Evolutionary conservation across 352 stramenopile genomes (phyloP).

Genomic region (Globisporangium uncinulatum): DNA sequence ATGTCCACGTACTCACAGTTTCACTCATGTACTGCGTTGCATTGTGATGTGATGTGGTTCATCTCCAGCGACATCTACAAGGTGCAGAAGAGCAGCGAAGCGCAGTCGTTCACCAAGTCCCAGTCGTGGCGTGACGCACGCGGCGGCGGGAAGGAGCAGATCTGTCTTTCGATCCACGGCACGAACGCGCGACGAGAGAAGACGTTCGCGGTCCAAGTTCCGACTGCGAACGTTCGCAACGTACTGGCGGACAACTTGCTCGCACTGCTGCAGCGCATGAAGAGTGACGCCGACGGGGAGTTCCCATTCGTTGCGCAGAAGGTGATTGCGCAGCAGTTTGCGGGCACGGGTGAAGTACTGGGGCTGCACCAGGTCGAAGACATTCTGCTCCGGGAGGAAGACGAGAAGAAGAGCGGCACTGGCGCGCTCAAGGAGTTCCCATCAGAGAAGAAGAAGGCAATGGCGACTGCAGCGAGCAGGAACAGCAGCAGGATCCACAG

Average conservation of each 20-base stretch:
- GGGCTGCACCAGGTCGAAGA: slow-evolving; percentile 38
- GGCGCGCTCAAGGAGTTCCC: slow-evolving; percentile 3
- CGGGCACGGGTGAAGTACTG: slow-evolving; percentile 30
- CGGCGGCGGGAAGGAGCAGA: slow-evolving; percentile 32
- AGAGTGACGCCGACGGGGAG: slow-evolving; percentile 43
- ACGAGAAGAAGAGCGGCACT: slow-evolving; percentile 21
- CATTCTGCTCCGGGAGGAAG: slow-evolving; percentile 37
- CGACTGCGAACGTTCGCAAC: slow-evolving; percentile 36
- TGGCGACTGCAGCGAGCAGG: not conserved
- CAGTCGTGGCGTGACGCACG: slow-evolving; percentile 41
- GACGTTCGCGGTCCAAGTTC: slow-evolving; percentile 45
- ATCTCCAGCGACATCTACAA: slow-evolving; percentile 31
- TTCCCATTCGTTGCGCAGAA: slow-evolving; percentile 39
- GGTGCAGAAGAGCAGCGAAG: slow-evolving; percentile 34
- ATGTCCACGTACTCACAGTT: not conserved
- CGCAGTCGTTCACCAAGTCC: slow-evolving; percentile 45
- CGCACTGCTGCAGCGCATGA: slow-evolving; percentile 30
- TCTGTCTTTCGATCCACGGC: slow-evolving; percentile 42
- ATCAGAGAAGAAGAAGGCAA: not conserved
- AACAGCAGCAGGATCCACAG: slow-evolving; percentile 10
- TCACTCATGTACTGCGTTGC: not conserved
- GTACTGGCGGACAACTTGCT: slow-evolving; percentile 44
- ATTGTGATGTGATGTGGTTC: not conserved
- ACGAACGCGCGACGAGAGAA: slow-evolving; percentile 17
- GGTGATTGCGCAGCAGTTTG: slow-evolving; percentile 39